Conservation (phyloP, 2,329 filamentous ascomycete genomes). For the Alternaria arborescens region DNA sequence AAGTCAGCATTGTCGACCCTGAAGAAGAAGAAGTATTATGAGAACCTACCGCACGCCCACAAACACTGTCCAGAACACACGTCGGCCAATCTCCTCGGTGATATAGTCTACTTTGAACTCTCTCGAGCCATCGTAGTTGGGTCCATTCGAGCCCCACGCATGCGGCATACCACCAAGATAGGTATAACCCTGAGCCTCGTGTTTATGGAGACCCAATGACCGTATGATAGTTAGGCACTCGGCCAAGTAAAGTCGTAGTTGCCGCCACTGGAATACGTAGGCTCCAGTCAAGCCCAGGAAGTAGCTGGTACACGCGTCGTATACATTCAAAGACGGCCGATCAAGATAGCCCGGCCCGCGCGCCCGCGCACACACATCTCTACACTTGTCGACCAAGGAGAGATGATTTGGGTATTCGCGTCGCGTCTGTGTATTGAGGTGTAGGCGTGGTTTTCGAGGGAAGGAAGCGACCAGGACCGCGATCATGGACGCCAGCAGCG, state of each 20-base stretch:
- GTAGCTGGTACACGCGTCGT: conserved; percentile 77
- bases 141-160: conserved; percentile 47
- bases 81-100: conserved; percentile 63
- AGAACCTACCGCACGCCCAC: conserved; percentile 70
- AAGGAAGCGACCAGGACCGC: conserved; percentile 78
- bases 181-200: conserved; percentile 56
- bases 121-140: conserved; percentile 46
- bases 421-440: conserved; percentile 72
- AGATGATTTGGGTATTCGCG: conserved; percentile 74
- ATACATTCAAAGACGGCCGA: conserved; percentile 62
- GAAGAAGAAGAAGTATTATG: background rate
- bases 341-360: conserved; percentile 68
- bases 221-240: conserved; percentile 75
- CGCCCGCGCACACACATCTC: conserved; percentile 72
- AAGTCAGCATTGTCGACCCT: conserved; percentile 15
- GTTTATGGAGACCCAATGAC: conserved; percentile 71
- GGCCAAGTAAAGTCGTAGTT: conserved; percentile 75
- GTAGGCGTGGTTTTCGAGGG: conserved; percentile 73
- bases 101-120: conserved; percentile 55
- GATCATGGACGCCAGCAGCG: conserved; percentile 77
- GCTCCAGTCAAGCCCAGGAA: conserved; percentile 73
- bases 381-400: conserved; percentile 74
- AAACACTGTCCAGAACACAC: conserved; percentile 84
- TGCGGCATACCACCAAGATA: conserved; percentile 48
- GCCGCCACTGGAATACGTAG: conserved; percentile 73